Base-by-base conservation (phyloP, 2,329 filamentous ascomycete genomes). In the Alternaria sp. region DNA sequence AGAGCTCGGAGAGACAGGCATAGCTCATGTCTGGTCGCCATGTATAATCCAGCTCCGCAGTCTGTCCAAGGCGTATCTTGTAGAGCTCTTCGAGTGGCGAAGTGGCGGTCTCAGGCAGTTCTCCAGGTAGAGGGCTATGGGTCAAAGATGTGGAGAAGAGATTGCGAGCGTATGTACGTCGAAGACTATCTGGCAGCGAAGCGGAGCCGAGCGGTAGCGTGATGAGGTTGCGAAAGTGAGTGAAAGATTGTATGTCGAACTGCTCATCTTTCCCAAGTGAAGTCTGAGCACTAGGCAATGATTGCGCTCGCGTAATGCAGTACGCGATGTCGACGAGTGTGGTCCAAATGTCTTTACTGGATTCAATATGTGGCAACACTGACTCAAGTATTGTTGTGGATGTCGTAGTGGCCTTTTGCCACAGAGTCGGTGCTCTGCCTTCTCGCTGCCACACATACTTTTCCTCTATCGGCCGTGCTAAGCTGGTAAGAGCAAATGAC, bases 91-190 rank as follows among this genome's bases (percentile, higher is more conserved):
- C 78, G 2, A 97, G 82, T 0, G 88, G 87, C 3, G 85, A 81
- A 57, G 38, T 57, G 18, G 81, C 70, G 52, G 84, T 63, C 69
- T 81, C 66, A 48, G 87, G 83, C 61, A 90, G 71, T 83, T 91
- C 82, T 81, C 84, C 82, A 12, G 85, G 83, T 66, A 93, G 88
- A 0, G 88, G 86, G 1, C 85, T 78, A 75, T 97, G 93, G 52
- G 97, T 89, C 59, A 97, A 87, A 1, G 93, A 97, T 30, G 89
- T 92, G 46, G 85, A 84, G 80, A 98, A 97, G 1, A 99, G 85
- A 25, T 89, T 90, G 65, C 90, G 86, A 0, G 90, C 87, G 71
- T 94, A 97, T 1, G 86, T 81, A 54, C 86, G 86, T 41, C 93
- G 87, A 3, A 90, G 87, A 63, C 83, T 82, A 65, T 94, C 89